Evolutionary conservation across 805 yeast species (phyloP).

Genomic region (Ogataea zsoltii): DNA sequence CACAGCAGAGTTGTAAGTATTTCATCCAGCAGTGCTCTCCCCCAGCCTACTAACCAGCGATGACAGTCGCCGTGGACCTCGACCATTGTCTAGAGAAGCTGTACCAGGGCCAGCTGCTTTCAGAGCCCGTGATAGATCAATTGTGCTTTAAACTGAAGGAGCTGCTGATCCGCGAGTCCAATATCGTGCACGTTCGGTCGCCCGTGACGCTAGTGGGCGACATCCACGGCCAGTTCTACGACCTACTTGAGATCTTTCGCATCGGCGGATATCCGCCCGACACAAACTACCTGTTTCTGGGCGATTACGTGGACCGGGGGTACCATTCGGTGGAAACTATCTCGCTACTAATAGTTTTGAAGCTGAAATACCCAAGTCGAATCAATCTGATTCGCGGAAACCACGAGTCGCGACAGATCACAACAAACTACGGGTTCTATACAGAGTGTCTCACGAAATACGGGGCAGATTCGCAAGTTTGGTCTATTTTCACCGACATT

Average conservation of each 20-base stretch:
- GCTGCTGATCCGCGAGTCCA: constrained; percentile 74
- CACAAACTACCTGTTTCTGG: constrained; percentile 89
- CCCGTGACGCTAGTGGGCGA: constrained; percentile 98
- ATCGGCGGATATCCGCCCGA: constrained; percentile 94
- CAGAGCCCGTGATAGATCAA: constrained; percentile 69
- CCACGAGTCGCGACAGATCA: constrained; percentile 95
- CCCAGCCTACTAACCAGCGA: not conserved
- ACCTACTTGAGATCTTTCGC: constrained; percentile 84
- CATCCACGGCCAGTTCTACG: constrained; percentile 97
- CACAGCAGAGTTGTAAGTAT: constrained; percentile 8
- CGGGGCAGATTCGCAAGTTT: constrained; percentile 69
- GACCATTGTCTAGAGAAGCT: constrained; percentile 72
- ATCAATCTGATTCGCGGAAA: constrained; percentile 87
- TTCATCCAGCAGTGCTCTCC: not conserved
- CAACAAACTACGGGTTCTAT: constrained; percentile 96
- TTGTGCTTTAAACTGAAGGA: constrained; percentile 83
- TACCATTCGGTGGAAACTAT: constrained; percentile 93
- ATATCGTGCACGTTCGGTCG: constrained; percentile 77
- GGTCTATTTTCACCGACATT: constrained; percentile 88
- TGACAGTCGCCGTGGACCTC: constrained; percentile 44
- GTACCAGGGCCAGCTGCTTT: constrained; percentile 63
- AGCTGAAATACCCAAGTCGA: constrained; percentile 84
- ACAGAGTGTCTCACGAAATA: constrained; percentile 92
- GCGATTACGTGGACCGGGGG: constrained; percentile 97
- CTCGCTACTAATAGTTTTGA: constrained; percentile 74